phyloP scores from a whole-genome alignment of 805 yeast species.

The Pichia exigua region DNA sequence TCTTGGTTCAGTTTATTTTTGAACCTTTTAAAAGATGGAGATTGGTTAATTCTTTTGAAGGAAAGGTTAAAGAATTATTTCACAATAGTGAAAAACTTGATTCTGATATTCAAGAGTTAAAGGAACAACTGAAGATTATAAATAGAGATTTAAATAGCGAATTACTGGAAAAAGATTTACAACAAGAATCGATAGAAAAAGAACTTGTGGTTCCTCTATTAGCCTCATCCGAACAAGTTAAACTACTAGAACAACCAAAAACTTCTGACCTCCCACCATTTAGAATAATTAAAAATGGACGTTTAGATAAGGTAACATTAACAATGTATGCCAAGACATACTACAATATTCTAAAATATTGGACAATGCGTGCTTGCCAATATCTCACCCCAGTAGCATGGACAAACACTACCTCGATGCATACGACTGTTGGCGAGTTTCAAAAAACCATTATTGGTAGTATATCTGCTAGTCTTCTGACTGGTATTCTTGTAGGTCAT shows the following conservation, averaged over 20 bases:
- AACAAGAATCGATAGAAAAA: not conserved
- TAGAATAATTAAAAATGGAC: not conserved
- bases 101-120: conserved; percentile 13
- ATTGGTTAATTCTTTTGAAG: conserved; percentile 77
- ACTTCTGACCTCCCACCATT: not conserved
- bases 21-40: conserved; percentile 93
- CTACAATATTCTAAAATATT: not conserved
- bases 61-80: conserved; percentile 54
- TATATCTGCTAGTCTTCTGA: not conserved
- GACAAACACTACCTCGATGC: not conserved
- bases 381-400: not conserved
- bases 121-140: conserved; percentile 11
- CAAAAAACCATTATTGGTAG: not conserved
- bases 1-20: conserved; percentile 74
- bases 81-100: conserved; percentile 25
- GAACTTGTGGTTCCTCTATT: not conserved
- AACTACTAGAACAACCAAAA: not conserved
- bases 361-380: not conserved
- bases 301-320: not conserved
- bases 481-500: not conserved
- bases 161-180: not conserved
- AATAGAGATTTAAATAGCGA: not conserved
- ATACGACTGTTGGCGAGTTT: conserved; percentile 3
- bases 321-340: not conserved
- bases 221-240: not conserved